phyloP scores from a whole-genome alignment of 73 alveolate species.

The Tetrahymena borealis region DNA sequence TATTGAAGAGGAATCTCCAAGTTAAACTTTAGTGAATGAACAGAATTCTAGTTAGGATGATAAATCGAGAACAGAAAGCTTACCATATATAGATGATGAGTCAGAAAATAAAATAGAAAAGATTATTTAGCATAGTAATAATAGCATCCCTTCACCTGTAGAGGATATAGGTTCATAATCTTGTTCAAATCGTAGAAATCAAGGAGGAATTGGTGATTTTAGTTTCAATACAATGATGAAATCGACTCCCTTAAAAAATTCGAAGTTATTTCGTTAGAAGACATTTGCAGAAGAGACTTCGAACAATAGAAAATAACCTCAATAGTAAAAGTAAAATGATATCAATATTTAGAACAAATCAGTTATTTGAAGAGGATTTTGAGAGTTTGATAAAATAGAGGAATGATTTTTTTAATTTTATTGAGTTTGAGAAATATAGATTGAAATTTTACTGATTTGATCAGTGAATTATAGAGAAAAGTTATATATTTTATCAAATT shows the following conservation, averaged over 20 bases:
- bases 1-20: neutral
- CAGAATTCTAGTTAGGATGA: neutral
- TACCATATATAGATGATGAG: neutral
- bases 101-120: neutral
- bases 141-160: neutral
- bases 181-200: neutral
- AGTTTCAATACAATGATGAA: neutral
- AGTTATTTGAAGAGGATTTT: no score
- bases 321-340: neutral
- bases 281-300: neutral
- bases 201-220: neutral
- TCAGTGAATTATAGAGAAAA: no score
- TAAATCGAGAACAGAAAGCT: neutral
- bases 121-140: neutral
- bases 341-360: no score
- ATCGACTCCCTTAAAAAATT: neutral
- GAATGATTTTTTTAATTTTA: no score
- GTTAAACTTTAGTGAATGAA: neutral
- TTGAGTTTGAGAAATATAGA: no score
- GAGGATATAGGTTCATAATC: neutral
- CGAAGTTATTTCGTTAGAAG: neutral
- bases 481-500: no score
- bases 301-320: neutral
- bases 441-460: no score
- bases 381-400: no score